Percentiles rank a stretch among this genome's conserved stretches.
Conservation (phyloP, 352 stramenopile species). For the Phytopythium ostracodes region DNA sequence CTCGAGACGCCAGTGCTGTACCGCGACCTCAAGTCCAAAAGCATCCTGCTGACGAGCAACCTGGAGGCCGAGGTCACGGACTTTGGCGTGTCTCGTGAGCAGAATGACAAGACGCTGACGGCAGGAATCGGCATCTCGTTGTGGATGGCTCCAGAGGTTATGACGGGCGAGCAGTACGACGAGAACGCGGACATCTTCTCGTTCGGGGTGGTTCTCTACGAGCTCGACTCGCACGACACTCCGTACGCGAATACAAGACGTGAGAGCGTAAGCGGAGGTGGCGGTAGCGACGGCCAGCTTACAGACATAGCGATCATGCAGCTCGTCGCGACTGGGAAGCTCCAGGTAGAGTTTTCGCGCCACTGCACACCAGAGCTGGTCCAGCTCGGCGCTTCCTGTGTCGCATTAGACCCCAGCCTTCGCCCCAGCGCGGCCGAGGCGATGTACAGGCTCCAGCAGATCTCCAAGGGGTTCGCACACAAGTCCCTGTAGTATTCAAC, state of each 20-base stretch:
- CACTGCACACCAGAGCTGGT: conserved; percentile 19
- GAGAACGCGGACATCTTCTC: conserved; percentile 44
- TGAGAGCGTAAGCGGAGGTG: conserved; percentile 7
- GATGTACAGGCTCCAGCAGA: conserved; percentile 33
- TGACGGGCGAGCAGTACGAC: conserved; percentile 40
- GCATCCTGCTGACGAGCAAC: conserved; percentile 31
- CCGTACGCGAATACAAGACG: conserved; percentile 20
- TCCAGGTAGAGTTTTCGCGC: conserved; percentile 31
- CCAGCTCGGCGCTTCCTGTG: conserved; percentile 26
- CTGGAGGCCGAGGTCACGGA: conserved; percentile 40
- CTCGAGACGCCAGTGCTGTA: conserved; percentile 35
- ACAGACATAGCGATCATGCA: conserved; percentile 36
- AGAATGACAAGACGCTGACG: conserved; percentile 28
- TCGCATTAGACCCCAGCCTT: conserved; percentile 25
- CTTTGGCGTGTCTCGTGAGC: conserved; percentile 39
- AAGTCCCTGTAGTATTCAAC: background rate
- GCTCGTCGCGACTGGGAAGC: conserved; percentile 30
- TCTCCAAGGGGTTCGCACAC: conserved; percentile 15
- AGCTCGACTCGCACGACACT: conserved; percentile 38
- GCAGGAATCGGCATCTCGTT: conserved; percentile 29
- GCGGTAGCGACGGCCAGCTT: conserved; percentile 17
- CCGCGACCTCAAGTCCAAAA: conserved; percentile 53
- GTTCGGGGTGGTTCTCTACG: conserved; percentile 41
- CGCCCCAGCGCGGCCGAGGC: conserved; percentile 30
- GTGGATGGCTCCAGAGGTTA: conserved; percentile 45